Evolutionary conservation across 2,329 filamentous ascomycete species (phyloP), one percentile per base, ranked within the genome.

Genomic region (Talaromyces marneffei): DNA sequence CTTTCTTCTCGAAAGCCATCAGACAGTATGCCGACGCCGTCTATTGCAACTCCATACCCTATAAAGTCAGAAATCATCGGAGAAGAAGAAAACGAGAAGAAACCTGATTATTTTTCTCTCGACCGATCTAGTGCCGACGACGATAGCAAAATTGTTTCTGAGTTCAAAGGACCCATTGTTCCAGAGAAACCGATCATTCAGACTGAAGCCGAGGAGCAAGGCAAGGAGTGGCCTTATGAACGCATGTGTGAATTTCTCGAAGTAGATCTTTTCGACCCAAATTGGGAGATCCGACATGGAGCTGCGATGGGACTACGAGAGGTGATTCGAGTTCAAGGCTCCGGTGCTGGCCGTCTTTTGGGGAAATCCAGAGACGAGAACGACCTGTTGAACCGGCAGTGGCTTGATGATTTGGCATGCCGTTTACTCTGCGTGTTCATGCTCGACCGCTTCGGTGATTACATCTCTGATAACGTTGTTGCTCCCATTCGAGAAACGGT

Each of bases 371-470:
- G 86, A 65, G 70, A 77, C 29, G 87, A 95, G 68, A 99, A 99
- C 70, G 85, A 96, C 69, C 72, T 76, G 1, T 80, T 90, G 48
- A 99, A 97, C 69, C 85, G 88, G 64, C 84, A 82, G 71, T 99
- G 92, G 92, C 84, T 99, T 20, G 90, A 97, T 70, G 93, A 99
- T 70, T 82, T 99, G 57, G 91, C 92, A n/a, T 97, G 92, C 70
- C 89, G 94, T 27, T 83, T 99, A 54, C 93, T 92, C 74, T 96
- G 91, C 72, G 92, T 99, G 57, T 88, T 99, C 69, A 97, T 99
- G 87, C 86, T 99, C 16, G 94, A 99, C 77, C 87, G 92, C 58
- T 99, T 99, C 71, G 95, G 92, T 61, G 94, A 99, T 72, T 99
- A 97, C 77, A 94, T 95, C 62, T 96, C 92, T 4, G 94, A 99